These are phyloP conservation scores for Penicillium sp. DNA, from an alignment of 2,329 filamentous ascomycete genomes.

Conservation along the genomic window DNA sequence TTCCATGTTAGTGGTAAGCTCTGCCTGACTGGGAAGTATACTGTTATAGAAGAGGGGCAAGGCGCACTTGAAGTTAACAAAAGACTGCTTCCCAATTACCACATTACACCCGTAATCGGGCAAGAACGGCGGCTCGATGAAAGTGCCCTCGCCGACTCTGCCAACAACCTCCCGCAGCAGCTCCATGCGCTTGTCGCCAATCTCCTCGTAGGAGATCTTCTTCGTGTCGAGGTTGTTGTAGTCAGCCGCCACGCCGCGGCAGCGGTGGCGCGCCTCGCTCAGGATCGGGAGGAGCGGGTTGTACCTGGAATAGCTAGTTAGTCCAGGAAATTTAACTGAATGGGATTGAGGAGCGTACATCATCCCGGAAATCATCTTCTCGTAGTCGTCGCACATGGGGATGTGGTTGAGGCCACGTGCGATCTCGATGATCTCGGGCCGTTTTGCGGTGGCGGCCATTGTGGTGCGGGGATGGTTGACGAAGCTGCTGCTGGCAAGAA, in stretches of 20 bases:
- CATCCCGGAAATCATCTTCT: conserved; percentile 44
- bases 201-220: conserved; percentile 32
- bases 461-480: neutral
- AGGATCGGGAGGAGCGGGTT: conserved; percentile 34
- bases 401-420: conserved; percentile 31
- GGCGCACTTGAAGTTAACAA: conserved; percentile 39
- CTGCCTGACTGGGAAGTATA: too few species aligned
- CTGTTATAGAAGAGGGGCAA: too few species aligned
- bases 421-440: conserved; percentile 37
- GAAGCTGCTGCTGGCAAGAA: neutral
- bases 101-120: conserved; percentile 43
- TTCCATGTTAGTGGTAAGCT: too few species aligned
- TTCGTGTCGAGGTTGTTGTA: conserved; percentile 37
- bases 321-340: neutral
- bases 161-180: conserved; percentile 35
- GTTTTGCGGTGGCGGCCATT: conserved; percentile 31
- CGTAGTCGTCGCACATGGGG: conserved; percentile 41
- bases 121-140: conserved; percentile 38
- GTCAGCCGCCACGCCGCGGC: conserved; percentile 32
- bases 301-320: conserved; percentile 29
- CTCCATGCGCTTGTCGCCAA: conserved; percentile 31
- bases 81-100: conserved; percentile 35
- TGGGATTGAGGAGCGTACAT: conserved; percentile 27
- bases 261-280: conserved; percentile 35
- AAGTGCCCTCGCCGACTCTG: conserved; percentile 34